Evolutionary conservation across 352 stramenopile genomes (phyloP).

Genomic region (Globisporangium viniferum): DNA sequence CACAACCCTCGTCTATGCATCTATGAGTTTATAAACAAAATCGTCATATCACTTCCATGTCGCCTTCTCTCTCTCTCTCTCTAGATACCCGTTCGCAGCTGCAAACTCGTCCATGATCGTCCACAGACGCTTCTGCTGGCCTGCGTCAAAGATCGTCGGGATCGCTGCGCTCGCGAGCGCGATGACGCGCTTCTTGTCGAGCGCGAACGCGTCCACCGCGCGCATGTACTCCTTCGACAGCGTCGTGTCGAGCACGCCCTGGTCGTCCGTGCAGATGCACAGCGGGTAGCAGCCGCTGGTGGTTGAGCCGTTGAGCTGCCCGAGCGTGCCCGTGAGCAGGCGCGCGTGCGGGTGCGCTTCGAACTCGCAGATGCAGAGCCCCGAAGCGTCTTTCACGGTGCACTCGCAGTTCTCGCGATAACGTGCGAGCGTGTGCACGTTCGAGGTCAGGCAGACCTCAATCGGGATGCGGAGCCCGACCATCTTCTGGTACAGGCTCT

Average conservation of each 20-base stretch:
- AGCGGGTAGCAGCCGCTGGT: conserved; percentile 57
- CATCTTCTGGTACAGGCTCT: conserved; percentile 71
- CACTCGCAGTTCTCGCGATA: conserved; percentile 45
- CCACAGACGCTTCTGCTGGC: conserved; percentile 26
- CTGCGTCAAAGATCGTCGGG: conserved; percentile 58
- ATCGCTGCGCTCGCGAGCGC: conserved; percentile 46
- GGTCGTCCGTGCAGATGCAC: conserved; percentile 92
- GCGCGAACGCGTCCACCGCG: conserved; percentile 65
- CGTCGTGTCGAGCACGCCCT: conserved; percentile 89
- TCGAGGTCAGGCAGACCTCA: conserved; percentile 93
- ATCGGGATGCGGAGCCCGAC: conserved; percentile 77
- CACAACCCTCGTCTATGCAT: background rate
- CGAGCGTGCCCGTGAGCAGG: conserved; percentile 40
- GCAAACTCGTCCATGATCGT: conserved; percentile 23
- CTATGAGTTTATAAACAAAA: background rate
- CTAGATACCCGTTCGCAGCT: background rate
- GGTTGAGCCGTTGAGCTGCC: background rate
- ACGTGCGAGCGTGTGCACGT: conserved; percentile 91
- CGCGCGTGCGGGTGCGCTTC: conserved; percentile 76
- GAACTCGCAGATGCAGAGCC: conserved; percentile 65
- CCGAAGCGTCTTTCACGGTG: conserved; percentile 34
- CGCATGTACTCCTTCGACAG: conserved; percentile 87
- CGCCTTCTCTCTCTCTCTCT: background rate
- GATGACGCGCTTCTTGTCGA: conserved; percentile 45
- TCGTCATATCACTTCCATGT: background rate